These are phyloP conservation scores for Penicillium brevicompactum DNA, from an alignment of 2,329 filamentous ascomycete genomes.

Conservation along the genomic window DNA sequence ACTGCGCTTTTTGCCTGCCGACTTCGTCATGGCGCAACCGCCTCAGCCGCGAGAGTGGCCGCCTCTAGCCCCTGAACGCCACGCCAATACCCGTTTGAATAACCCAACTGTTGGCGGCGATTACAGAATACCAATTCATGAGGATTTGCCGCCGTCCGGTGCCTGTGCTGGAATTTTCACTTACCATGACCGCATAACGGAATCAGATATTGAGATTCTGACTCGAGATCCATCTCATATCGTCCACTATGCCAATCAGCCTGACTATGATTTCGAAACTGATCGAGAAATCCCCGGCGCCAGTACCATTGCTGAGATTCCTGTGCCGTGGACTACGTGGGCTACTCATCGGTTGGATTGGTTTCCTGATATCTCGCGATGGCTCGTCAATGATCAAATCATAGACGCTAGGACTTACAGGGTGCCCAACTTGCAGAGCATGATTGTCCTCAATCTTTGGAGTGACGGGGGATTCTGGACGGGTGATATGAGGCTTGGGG, in stretches of 20 bases:
- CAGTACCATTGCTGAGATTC: slow-evolving; percentile 31
- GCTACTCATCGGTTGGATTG: slow-evolving; percentile 46
- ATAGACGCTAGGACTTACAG: slow-evolving; percentile 36
- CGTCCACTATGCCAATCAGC: slow-evolving; percentile 48
- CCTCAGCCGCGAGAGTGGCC: slow-evolving; percentile 4
- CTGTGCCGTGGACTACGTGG: slow-evolving; percentile 44
- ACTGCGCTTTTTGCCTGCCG: slow-evolving; percentile 43
- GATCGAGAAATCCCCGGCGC: slow-evolving; percentile 38
- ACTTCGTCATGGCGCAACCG: slow-evolving; percentile 15
- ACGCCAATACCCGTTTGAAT: neutral
- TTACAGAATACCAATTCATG: neutral
- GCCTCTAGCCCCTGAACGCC: slow-evolving; percentile 4
- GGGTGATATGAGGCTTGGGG: slow-evolving; percentile 41
- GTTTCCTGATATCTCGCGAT: slow-evolving; percentile 36
- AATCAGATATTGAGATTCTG: slow-evolving; percentile 58
- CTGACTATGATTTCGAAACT: slow-evolving; percentile 40
- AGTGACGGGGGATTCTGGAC: slow-evolving; percentile 47
- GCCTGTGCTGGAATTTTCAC: slow-evolving; percentile 57
- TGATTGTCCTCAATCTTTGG: slow-evolving; percentile 46
- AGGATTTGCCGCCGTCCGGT: slow-evolving; percentile 41
- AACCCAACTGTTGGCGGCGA: neutral
- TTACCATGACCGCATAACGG: slow-evolving; percentile 49
- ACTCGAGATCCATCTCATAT: slow-evolving; percentile 48
- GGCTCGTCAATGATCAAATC: slow-evolving; percentile 39
- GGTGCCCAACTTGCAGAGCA: slow-evolving; percentile 41